phyloP scores from a whole-genome alignment of 139 green algal species.

The Closterium sp. region DNA sequence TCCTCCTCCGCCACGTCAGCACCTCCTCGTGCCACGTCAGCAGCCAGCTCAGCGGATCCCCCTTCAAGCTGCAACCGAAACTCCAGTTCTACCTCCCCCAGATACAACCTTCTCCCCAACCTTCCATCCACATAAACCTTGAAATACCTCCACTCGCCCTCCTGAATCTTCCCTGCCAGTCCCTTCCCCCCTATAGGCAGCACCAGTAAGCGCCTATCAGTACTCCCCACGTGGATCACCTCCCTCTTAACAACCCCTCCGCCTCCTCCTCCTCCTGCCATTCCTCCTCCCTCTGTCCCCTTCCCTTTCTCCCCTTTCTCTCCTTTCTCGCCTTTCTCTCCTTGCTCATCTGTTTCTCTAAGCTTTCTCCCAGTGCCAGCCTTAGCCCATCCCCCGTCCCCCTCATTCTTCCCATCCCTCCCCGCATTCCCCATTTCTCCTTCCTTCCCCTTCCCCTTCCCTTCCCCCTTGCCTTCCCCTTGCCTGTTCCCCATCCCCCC shows the following conservation, averaged over 20 bases:
- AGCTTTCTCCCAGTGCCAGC: not conserved
- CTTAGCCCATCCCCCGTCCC: too few species aligned
- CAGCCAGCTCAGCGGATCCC: not conserved
- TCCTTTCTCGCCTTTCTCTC: not conserved
- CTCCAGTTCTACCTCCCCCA: not conserved
- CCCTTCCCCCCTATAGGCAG: not conserved
- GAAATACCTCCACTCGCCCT: not conserved
- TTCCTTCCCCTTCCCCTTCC: not conserved
- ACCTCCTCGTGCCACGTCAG: not conserved
- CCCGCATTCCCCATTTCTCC: not conserved
- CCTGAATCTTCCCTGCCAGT: not conserved
- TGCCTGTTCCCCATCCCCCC: not conserved
- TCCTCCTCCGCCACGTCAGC: conserved; percentile 1
- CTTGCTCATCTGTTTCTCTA: not conserved
- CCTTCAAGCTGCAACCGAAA: not conserved
- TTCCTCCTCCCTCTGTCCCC: not conserved
- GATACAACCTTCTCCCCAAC: not conserved
- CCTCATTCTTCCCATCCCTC: not conserved
- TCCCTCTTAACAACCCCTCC: not conserved
- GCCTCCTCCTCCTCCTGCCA: not conserved
- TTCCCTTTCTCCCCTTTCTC: not conserved
- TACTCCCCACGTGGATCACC: not conserved
- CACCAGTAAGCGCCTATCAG: not conserved
- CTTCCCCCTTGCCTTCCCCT: not conserved
- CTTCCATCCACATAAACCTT: not conserved